Evolutionary conservation across 305 asterid genomes (phyloP).

Genomic region (Rubia balearica): DNA sequence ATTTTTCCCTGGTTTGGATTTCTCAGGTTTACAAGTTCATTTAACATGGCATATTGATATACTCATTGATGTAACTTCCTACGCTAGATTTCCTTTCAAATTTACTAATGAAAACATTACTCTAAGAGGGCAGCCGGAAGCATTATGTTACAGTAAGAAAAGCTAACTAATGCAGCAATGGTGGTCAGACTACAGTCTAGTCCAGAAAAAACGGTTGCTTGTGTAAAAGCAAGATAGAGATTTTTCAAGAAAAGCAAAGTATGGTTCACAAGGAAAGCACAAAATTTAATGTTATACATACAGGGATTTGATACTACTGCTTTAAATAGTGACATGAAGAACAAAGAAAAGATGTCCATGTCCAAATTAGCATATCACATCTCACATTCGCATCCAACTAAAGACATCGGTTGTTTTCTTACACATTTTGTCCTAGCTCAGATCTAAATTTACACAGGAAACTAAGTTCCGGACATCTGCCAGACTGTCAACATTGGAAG

Average conservation of each 20-base stretch:
- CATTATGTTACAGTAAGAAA: neutral
- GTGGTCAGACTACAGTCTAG: neutral
- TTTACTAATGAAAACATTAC: neutral
- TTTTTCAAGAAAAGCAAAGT: neutral
- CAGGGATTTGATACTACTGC: neutral
- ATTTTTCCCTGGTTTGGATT: no score
- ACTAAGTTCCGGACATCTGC: neutral
- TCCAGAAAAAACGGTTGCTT: neutral
- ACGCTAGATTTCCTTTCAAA: neutral
- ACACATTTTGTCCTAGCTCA: neutral
- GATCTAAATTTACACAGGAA: neutral
- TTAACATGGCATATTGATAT: no score
- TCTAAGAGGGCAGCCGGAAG: neutral
- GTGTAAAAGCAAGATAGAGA: neutral
- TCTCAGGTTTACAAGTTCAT: no score
- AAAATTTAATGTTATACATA: neutral
- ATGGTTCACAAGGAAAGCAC: neutral
- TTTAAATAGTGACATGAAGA: neutral
- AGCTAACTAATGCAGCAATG: neutral
- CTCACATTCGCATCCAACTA: neutral
- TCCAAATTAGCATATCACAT: neutral
- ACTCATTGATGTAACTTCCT: no score
- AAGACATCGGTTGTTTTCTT: constrained; percentile 1
- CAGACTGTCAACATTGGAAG: neutral
- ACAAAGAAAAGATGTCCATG: neutral